Evolutionary conservation across 129 eudicot species (phyloP).

Genomic region (Scalesia atractyloides): DNA sequence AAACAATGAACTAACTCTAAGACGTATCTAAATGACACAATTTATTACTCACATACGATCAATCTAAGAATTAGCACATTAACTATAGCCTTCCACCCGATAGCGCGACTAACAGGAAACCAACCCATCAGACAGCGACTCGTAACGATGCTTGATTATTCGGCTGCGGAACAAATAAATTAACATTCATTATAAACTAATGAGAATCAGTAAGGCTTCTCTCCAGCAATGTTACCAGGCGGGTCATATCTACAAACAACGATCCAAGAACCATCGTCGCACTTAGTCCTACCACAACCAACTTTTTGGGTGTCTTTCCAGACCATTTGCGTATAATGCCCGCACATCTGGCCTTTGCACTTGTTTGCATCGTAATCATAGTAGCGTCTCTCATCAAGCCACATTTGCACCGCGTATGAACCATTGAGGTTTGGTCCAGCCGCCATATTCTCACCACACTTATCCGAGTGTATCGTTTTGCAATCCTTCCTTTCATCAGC

Average conservation of each 20-base stretch:
- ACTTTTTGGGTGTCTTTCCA: constrained; percentile 42
- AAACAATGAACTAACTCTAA: too few species aligned
- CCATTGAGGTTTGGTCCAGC: constrained; percentile 38
- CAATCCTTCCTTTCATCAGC: constrained; percentile 53
- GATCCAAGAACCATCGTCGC: constrained; percentile 43
- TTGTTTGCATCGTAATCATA: constrained; percentile 37
- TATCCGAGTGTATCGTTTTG: constrained; percentile 49
- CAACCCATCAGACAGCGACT: neutral
- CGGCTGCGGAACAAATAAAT: neutral
- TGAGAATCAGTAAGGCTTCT: constrained; percentile 42
- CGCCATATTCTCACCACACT: constrained; percentile 69
- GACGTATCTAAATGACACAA: neutral
- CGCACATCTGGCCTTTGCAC: constrained; percentile 43
- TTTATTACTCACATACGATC: constrained; percentile 13
- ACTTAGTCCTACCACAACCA: constrained; percentile 60
- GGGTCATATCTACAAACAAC: constrained; percentile 66
- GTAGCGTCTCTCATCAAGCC: constrained; percentile 47
- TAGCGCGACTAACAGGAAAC: constrained; percentile 8
- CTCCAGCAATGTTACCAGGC: constrained; percentile 58
- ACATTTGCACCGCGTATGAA: constrained; percentile 45
- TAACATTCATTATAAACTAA: neutral
- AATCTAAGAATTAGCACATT: neutral
- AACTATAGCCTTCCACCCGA: neutral
- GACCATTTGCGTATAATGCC: constrained; percentile 67
- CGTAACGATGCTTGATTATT: constrained; percentile 11